Evolutionary conservation across 192 early-diverging fungal genomes (phyloP).

Genomic region (Linnemannia schmuckeri): DNA sequence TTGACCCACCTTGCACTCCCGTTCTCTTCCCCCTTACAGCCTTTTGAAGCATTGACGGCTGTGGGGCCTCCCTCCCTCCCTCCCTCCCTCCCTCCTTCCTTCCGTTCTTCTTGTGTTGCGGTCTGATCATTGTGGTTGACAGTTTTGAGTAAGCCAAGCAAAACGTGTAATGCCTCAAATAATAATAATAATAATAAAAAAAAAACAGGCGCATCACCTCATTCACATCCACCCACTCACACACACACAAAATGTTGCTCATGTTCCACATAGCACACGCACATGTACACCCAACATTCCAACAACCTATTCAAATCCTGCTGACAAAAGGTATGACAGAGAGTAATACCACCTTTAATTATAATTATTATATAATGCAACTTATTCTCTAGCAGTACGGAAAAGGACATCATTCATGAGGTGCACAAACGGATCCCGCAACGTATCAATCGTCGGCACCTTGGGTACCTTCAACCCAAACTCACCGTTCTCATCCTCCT

Average conservation of each 20-base stretch:
- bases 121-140: too few species aligned
- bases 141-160: too few species aligned
- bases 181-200: neutral
- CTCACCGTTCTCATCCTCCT: constrained; percentile 12
- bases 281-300: neutral
- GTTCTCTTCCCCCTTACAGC: too few species aligned
- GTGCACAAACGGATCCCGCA: constrained; percentile 11
- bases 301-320: neutral
- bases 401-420: constrained; percentile 24
- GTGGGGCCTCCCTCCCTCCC: too few species aligned
- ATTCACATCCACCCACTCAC: too few species aligned
- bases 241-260: neutral
- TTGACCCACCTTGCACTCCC: too few species aligned
- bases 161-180: neutral
- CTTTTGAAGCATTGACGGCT: too few species aligned
- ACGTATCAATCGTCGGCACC: constrained; percentile 8
- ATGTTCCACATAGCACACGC: neutral
- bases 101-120: too few species aligned
- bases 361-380: neutral
- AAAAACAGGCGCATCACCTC: too few species aligned
- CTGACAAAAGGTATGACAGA: neutral
- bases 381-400: constrained; percentile 14
- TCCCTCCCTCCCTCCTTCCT: too few species aligned
- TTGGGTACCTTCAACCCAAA: constrained; percentile 16
- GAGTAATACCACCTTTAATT: too few species aligned